A percentile compares a stretch with the other conserved stretches of the same genome.
These are phyloP conservation scores for Paralagenidium karlingii DNA, from an alignment of 352 stramenopile species.

Conservation along the genomic window DNA sequence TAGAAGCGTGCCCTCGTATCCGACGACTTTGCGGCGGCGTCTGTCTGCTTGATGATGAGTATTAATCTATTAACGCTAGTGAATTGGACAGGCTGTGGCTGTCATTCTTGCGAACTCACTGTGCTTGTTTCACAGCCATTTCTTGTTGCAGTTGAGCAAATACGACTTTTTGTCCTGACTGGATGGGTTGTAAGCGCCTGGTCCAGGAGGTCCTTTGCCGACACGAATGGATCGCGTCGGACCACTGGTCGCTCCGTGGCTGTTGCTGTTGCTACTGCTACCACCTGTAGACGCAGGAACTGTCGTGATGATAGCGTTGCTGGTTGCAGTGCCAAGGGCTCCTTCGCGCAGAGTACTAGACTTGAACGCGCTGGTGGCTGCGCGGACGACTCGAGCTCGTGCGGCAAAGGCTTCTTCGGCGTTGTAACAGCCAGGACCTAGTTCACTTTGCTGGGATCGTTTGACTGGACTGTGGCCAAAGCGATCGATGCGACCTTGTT, in stretches of 20 bases:
- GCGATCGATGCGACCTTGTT: conserved; percentile 29
- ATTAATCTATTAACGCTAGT: neutral
- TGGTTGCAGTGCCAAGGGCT: conserved; percentile 5
- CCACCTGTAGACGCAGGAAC: no score
- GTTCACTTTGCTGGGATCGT: no score
- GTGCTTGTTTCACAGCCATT: conserved; percentile 38
- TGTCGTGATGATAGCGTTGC: no score
- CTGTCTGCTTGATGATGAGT: neutral
- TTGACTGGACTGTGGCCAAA: conserved; percentile 33
- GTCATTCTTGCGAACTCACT: neutral
- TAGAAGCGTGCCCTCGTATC: no score
- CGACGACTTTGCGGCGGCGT: neutral
- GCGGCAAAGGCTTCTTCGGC: no score
- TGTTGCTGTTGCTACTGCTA: no score
- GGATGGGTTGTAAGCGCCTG: conserved; percentile 48
- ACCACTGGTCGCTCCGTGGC: no score
- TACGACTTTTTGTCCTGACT: conserved; percentile 47
- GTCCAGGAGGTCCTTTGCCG: conserved; percentile 16
- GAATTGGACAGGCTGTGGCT: neutral
- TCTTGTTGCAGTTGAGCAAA: conserved; percentile 66
- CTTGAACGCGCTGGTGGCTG: conserved; percentile 9
- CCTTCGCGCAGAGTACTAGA: conserved; percentile 22
- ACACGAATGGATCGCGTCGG: no score
- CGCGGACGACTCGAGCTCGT: conserved; percentile 6
- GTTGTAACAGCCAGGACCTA: no score